Evolutionary conservation across 176 grass and related monocot genomes (phyloP), one percentile per base, ranked within the genome.

Genomic region (Metroxylon sagu): DNA sequence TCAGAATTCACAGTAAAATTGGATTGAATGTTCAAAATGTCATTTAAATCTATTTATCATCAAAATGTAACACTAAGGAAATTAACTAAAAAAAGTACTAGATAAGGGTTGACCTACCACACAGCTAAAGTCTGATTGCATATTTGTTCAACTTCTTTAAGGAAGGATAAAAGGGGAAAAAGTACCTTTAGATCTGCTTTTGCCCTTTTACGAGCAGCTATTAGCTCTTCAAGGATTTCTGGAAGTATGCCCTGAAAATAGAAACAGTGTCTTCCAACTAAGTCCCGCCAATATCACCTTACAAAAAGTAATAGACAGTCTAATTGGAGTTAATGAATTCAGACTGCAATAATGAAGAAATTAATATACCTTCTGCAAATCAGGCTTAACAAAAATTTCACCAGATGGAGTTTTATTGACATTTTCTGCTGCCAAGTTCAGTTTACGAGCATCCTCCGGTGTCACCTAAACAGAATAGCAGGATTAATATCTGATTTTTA

Each of bases 101-200:
- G 10, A 43, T 43, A 43, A 14, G 10, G 10, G 1, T 43, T 6
- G 12, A 43, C 35, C 35, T 10, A 35, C 10, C 35, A 43, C 35
- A 7, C 8, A 43, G 35, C 35, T 12, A 43, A 43, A 6, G 35
- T 43, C 8, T 43, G 35, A 12, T 14, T 43, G 2, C 35, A 14
- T 43, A 43, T 14, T 35, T 43, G 7, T 43, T 43, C 35, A 43
- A 14, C 10, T 12, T 39, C 6, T 39, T 10, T 12, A 43, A 43
- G 8, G 35, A 43, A 43, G 12, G 12, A 43, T 43, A 43, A 43
- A 8, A 12, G 35, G 8, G 8, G 50, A 31, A 75, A 29, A 60
- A 52, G 18, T 77, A 91, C 92, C 83, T 97, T 97, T 73, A 97
- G 66, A 90, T 97, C 87, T 77, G 92, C 87, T 88, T 97, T 97